Evolutionary conservation across 228 moss, liverwort and hornwort species (phyloP).

Genomic region (Sphagnum fallax): DNA sequence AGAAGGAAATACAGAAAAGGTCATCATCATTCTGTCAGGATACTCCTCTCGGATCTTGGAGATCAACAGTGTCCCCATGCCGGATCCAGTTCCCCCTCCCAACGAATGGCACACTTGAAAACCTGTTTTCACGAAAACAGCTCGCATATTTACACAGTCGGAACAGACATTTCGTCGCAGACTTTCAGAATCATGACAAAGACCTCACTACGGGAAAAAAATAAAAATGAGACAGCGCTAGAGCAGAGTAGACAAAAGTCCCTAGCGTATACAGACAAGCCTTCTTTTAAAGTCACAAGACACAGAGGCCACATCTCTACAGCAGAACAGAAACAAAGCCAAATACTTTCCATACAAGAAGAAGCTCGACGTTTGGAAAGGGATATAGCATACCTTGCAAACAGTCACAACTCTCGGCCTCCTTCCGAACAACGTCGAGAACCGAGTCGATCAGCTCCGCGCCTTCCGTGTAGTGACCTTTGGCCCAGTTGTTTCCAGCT

Average conservation of each 20-base stretch:
- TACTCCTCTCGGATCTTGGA: conserved; percentile 1
- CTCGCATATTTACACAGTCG: too few species aligned
- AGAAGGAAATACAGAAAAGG: conserved; percentile 1
- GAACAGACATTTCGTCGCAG: too few species aligned
- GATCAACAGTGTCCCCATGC: conserved; percentile 1
- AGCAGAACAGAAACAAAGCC: too few species aligned
- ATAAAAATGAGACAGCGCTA: too few species aligned
- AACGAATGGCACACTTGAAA: conserved; percentile 1
- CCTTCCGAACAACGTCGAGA: conserved; percentile 43
- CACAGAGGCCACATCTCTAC: too few species aligned
- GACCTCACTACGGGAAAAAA: too few species aligned
- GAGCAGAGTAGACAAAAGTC: too few species aligned
- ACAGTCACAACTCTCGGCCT: conserved; percentile 51
- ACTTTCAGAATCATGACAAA: too few species aligned
- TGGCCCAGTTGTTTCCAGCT: conserved; percentile 43
- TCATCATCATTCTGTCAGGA: conserved; percentile 2
- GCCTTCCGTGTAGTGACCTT: conserved; percentile 44
- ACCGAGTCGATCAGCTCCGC: conserved; percentile 51
- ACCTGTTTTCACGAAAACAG: not conserved
- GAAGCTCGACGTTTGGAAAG: too few species aligned
- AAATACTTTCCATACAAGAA: too few species aligned
- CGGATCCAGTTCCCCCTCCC: conserved; percentile 2
- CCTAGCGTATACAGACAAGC: too few species aligned
- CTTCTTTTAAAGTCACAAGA: too few species aligned
- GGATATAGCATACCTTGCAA: conserved; percentile 13